Conservation (phyloP, 192 early-diverging fungal species). For the Jimgerdemannia flammicorona region DNA sequence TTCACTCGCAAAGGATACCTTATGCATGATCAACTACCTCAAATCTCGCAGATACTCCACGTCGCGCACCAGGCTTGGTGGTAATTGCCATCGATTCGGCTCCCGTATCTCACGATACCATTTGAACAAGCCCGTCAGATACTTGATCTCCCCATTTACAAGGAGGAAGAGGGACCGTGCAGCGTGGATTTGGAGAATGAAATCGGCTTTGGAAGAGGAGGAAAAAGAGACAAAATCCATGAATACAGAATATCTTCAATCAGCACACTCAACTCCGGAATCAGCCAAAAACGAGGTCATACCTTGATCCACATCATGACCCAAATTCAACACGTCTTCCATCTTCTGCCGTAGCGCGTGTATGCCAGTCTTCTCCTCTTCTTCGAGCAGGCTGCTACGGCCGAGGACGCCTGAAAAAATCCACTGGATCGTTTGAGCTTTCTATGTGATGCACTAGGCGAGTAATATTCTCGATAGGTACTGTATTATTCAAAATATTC, state of each 20-base stretch:
- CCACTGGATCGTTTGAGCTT: background rate
- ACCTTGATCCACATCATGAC: background rate
- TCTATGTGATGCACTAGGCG: too few species aligned
- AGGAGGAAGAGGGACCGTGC: background rate
- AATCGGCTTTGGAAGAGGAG: background rate
- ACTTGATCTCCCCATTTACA: background rate
- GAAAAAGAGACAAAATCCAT: background rate
- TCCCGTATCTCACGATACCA: background rate
- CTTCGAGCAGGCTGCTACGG: background rate
- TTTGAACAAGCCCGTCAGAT: background rate
- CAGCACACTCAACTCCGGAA: background rate
- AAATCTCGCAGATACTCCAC: background rate
- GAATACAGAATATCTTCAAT: too few species aligned
- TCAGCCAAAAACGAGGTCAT: background rate
- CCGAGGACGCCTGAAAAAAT: background rate
- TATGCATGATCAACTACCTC: background rate
- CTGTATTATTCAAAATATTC: background rate
- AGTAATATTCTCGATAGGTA: too few species aligned
- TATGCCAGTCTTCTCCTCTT: background rate
- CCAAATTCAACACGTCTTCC: background rate
- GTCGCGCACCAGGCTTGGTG: background rate
- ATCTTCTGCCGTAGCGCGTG: background rate
- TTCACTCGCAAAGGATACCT: background rate
- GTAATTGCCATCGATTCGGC: background rate
- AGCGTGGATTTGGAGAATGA: background rate